Conservation (phyloP, 768 basidiomycete genomes). For the Hydnomerulius pinastri region DNA sequence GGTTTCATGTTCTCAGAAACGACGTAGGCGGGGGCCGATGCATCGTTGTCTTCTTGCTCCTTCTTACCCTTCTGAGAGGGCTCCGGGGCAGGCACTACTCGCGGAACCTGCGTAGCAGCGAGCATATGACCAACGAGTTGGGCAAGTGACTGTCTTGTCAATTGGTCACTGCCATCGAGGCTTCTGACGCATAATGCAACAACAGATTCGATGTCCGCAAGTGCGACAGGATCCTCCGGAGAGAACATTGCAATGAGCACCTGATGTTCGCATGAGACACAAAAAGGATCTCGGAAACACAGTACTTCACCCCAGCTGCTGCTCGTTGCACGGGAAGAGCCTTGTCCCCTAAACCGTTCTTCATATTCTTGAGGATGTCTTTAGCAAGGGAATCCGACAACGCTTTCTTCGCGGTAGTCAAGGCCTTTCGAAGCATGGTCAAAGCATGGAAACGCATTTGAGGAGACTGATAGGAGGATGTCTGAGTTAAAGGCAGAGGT, state of each 20-base stretch:
- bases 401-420: slow-evolving; percentile 80
- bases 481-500: slow-evolving; percentile 7
- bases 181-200: slow-evolving; percentile 66
- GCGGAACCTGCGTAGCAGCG: slow-evolving; percentile 76
- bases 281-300: slow-evolving; percentile 3
- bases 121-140: slow-evolving; percentile 84
- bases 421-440: slow-evolving; percentile 71
- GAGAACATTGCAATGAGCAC: slow-evolving; percentile 62
- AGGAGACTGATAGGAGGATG: slow-evolving; percentile 53
- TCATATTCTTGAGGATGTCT: slow-evolving; percentile 86
- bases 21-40: slow-evolving; percentile 45
- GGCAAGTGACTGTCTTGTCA: slow-evolving; percentile 77
- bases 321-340: slow-evolving; percentile 83
- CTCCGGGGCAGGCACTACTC: slow-evolving; percentile 47
- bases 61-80: slow-evolving; percentile 62
- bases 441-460: slow-evolving; percentile 84
- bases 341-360: slow-evolving; percentile 75
- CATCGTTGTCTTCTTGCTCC: slow-evolving; percentile 61
- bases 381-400: slow-evolving; percentile 75
- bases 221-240: slow-evolving; percentile 51
- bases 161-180: slow-evolving; percentile 81
- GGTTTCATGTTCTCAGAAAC: slow-evolving; percentile 60
- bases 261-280: slow-evolving; percentile 33
- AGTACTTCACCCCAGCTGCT: slow-evolving; percentile 63
- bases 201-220: slow-evolving; percentile 78